Evolutionary conservation across 1,284 basidiomycete genomes (phyloP).

Genomic region (Boletus hoseneyae): DNA sequence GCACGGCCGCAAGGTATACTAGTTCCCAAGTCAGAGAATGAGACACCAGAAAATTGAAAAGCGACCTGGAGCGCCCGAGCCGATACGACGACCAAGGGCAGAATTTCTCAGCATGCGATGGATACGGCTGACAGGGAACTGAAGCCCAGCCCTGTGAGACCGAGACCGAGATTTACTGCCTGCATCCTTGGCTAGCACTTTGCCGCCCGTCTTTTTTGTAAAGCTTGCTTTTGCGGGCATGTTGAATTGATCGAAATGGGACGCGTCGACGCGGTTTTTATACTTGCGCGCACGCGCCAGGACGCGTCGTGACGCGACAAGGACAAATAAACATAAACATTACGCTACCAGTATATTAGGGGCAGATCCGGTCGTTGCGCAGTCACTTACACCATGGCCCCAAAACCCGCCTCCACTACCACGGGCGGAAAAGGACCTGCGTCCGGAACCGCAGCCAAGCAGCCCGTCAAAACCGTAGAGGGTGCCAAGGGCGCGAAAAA

Average conservation of each 20-base stretch:
- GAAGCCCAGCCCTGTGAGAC: conserved; percentile 81
- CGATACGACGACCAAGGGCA: conserved; percentile 63
- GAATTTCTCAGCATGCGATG: conserved; percentile 72
- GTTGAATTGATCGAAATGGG: conserved; percentile 4
- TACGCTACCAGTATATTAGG: conserved; percentile 41
- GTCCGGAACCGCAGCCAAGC: conserved; percentile 69
- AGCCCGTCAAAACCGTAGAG: conserved; percentile 71
- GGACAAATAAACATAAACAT: conserved; percentile 40
- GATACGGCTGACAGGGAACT: conserved; percentile 80
- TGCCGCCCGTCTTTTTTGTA: conserved; percentile 32
- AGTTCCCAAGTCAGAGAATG: conserved; percentile 17
- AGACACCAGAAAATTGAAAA: background rate
- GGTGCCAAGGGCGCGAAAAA: conserved; percentile 82
- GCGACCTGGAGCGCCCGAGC: conserved; percentile 52
- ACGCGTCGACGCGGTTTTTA: conserved; percentile 23
- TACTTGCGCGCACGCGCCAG: background rate
- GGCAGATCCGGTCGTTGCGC: conserved; percentile 1
- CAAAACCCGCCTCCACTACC: conserved; percentile 65
- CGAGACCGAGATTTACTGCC: conserved; percentile 61
- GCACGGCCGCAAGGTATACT: conserved; percentile 75
- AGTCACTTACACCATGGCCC: conserved; percentile 47
- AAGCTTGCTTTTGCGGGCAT: conserved; percentile 32
- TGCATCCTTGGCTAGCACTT: conserved; percentile 37
- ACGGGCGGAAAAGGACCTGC: conserved; percentile 80
- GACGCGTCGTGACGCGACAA: conserved; percentile 38